Base-by-base conservation (phyloP, 345 rosid genomes). In the Salix koriyanagi region DNA sequence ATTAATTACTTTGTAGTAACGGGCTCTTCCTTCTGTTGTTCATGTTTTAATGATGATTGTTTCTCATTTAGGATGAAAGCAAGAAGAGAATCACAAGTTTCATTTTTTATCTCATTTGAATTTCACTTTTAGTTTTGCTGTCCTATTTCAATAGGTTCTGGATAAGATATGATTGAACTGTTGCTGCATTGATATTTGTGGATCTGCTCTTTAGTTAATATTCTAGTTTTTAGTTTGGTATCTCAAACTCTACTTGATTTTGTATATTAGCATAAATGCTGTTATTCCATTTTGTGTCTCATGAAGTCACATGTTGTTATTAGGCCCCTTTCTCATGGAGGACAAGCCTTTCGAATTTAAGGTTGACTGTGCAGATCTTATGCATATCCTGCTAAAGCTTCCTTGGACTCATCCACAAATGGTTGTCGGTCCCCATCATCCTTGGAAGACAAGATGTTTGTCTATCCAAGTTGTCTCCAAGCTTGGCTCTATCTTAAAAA, bases 381-480 rank as follows among this genome's bases (percentile, higher is more conserved):
- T 91, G 61, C 74, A 76, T 78, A 82, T 78, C 77, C 65, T 91
- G 80, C 85, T 95, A 77, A 90, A 93, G 86, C 86, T 93, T 77
- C 94, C 98, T 42, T 95, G 99, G 99, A 90, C 85, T 69, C 88
- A 83, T 72, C 54, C 79, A 77, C 79, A 77, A 76, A 74, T 84
- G 69, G 87, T 86, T 74, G 75, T 75, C 76, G 86, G 82, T 74
- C 83, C 83, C 76, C 74, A 79, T 79, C 74, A 88, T 71, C 84
- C 67, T 70, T 77, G 82, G 86, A 91, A 86, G 85, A 70, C 89
- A 78, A 95, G 91, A 85, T 84, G 89, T 78, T 28, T 75, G 65
- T 89, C 98, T 75, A 67, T 95, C 79, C 89, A 88, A 80, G 89
- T 93, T 75, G 76, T 87, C 69, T 84, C 97, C 75, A 91, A 85